Base-by-base conservation (phyloP, 2,329 filamentous ascomycete species). In the Hypoxylon sp. region DNA sequence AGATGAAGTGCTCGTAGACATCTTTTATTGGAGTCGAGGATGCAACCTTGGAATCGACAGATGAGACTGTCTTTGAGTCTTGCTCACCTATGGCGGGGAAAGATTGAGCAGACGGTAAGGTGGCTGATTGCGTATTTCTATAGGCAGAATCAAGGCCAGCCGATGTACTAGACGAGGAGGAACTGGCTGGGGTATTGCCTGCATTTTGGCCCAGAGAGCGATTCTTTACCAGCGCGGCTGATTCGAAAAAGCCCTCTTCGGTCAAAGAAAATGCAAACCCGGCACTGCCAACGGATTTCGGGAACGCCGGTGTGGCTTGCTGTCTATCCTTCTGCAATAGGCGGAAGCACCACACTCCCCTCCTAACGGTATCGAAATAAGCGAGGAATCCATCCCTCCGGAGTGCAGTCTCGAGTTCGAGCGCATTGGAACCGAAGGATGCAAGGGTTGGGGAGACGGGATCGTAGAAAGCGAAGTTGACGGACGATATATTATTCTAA, bases 391-490 rank as follows among this genome's bases (percentile, higher is more conserved):
- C 87, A 78, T 85, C 82, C 66, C 81, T 82, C 67, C 87, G 82
- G 58, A 89, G 77, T 22, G 78, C 73, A 63, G 80, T 80, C 72
- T 90, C 87, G 67, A 88, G 79, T 65, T 87, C 85, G 70, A 85
- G 80, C 17, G 83, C 83, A 52, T 80, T 80, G 54, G 83, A 81
- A 42, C 81, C 81, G 73, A 85, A 84, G 66, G 78, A 79, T 39
- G 83, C 80, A 19, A 82, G 78, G 37, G 81, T 79, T 44, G 86
- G 80, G 63, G 80, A 71, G 42, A 81, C 76, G 22, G 84, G 83
- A 68, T 87, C 84, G 78, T 88, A 89, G 66, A 88, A 81, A 72
- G 84, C 85, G 78, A 85, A 90, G 65, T 78, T 78, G 73, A 90
- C 79, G 56, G 83, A 85, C 52, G 85, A 82, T 73, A 89, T 85